Evolutionary conservation across 768 basidiomycete species (phyloP), one percentile per base, ranked within the genome.

Genomic region (Fibroporia radiculosa): DNA sequence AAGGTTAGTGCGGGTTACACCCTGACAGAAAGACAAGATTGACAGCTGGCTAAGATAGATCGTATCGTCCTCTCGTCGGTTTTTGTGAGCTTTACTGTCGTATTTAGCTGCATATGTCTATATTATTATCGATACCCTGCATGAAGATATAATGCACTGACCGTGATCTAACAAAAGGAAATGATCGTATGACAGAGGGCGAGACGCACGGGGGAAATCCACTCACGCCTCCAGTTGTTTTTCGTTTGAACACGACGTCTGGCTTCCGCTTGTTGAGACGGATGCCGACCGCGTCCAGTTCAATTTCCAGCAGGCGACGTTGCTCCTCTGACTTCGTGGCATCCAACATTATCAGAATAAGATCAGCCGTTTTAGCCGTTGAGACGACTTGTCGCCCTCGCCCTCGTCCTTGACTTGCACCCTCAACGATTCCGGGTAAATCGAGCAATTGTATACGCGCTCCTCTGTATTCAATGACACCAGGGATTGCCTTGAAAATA

Each of bases 261-360:
- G 96, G 96, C 57, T 78, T 85, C 45, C 66, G 71, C 56, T 86
- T 87, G 67, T 99, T 99, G 50, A 99, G 64, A 36, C 96, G 76
- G 51, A 99, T 97, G 3, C 96, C 96, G 29, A 99, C 93, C 4
- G 93, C 89, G 58, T 99, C 96, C 14, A 99, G 70, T 64, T 99
- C 96, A 28, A 88, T 75, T 63, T 98, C 96, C 20, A 98, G 69
- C 48, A 95, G 71, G 39, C 77, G 69, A 44, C 84, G 80, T 57
- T 99, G 96, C 62, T 97, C 91, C 34, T 92, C 86, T 10, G 84
- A 86, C 62, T 95, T 95, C 8, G 89, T 93, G 11, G 90, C 88
- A 56, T 93, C 92, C 24, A 93, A 72, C 88, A 95, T 92, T 44
- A 95, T 73, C 25, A 98, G 66, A 53, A 97, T 95, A 40, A 97